A percentile compares a stretch with the other conserved stretches of the same genome.
Evolutionary conservation across 2,329 filamentous ascomycete species (phyloP).

Genomic region (Colletotrichum falcatum): DNA sequence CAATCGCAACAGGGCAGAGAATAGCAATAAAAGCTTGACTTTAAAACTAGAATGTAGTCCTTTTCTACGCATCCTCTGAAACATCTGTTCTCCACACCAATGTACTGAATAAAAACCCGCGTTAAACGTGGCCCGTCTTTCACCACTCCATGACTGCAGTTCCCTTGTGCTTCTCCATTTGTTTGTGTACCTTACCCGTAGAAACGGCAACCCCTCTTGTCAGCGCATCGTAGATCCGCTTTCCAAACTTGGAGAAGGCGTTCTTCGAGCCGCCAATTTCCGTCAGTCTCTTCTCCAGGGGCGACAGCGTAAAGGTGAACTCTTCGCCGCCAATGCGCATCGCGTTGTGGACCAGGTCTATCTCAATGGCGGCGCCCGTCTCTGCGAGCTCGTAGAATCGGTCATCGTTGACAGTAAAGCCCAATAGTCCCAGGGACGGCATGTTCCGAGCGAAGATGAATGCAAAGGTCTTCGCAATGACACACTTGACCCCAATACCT

Average conservation of each 20-base stretch:
- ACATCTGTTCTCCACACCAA: too few species aligned
- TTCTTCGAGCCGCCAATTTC: not conserved
- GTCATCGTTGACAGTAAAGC: not conserved
- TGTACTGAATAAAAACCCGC: too few species aligned
- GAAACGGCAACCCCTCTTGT: slow-evolving; percentile 2
- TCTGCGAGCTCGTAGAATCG: not conserved
- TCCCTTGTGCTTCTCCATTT: too few species aligned
- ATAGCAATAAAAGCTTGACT: too few species aligned
- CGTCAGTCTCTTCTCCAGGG: not conserved
- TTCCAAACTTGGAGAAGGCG: not conserved
- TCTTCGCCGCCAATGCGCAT: not conserved
- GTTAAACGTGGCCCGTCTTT: too few species aligned
- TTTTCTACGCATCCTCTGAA: too few species aligned
- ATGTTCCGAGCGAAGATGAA: not conserved
- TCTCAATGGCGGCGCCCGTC: not conserved
- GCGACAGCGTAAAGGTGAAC: not conserved
- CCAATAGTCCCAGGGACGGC: not conserved
- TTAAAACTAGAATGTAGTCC: too few species aligned
- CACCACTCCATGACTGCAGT: too few species aligned
- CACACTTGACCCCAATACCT: not conserved
- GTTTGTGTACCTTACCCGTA: too few species aligned
- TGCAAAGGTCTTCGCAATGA: not conserved
- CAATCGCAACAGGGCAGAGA: too few species aligned
- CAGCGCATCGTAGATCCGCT: not conserved
- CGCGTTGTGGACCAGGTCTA: not conserved